phyloP scores from a whole-genome alignment of 768 basidiomycete genomes.

The Plicaturopsis crispa region DNA sequence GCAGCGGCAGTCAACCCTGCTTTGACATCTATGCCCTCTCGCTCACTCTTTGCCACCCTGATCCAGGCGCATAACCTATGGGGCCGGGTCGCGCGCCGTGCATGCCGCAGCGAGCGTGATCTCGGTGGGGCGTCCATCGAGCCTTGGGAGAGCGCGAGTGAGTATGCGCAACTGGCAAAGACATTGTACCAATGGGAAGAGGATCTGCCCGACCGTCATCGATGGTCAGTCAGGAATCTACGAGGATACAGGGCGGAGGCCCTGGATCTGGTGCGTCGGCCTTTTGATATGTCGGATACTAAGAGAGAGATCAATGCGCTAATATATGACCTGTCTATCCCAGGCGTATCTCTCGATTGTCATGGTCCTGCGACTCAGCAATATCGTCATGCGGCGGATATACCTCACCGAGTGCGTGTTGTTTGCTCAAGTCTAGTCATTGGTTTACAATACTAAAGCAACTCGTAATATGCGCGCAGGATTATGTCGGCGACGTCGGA shows the following conservation, averaged over 20 bases:
- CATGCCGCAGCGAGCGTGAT: conserved; percentile 4
- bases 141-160: conserved; percentile 8
- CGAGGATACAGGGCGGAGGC: conserved; percentile 7
- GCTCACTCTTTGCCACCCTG: conserved; percentile 7
- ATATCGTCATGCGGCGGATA: conserved; percentile 8
- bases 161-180: conserved; percentile 1
- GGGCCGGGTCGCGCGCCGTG: conserved; percentile 8
- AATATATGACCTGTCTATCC: not conserved
- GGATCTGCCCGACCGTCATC: conserved; percentile 5
- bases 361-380: conserved; percentile 6
- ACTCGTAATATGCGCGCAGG: too few species aligned
- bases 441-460: too few species aligned
- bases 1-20: conserved; percentile 2
- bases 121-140: conserved; percentile 1
- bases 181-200: conserved; percentile 7
- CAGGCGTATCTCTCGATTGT: conserved; percentile 8
- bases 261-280: conserved; percentile 6
- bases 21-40: not conserved
- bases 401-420: too few species aligned
- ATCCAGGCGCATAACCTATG: conserved; percentile 7
- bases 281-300: not conserved
- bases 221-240: conserved; percentile 9
- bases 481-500: too few species aligned
- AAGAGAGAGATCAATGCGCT: not conserved
- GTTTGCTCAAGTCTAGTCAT: too few species aligned